phyloP scores from a whole-genome alignment of 2,329 filamentous ascomycete genomes.

The Colletotrichum chrysophilum region DNA sequence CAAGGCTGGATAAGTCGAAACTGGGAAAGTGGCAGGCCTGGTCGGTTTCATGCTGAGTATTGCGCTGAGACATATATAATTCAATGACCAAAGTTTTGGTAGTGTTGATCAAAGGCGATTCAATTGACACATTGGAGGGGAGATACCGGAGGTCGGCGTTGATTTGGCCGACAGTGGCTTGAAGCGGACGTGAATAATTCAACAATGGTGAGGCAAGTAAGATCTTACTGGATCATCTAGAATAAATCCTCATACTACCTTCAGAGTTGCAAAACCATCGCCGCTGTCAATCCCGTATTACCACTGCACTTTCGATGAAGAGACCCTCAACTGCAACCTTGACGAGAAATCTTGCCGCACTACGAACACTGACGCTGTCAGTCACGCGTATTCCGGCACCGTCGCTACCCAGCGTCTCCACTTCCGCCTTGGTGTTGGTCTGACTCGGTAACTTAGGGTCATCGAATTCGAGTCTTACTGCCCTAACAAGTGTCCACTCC shows the following conservation, averaged over 20 bases:
- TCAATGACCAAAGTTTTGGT: fast-evolving
- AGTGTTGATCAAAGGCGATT: not conserved
- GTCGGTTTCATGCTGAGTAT: not conserved
- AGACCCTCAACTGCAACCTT: constrained; percentile 33
- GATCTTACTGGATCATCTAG: not conserved
- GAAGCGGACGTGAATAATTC: not conserved
- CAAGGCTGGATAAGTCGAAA: not conserved
- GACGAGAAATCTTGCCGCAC: constrained; percentile 37
- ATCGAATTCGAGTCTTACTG: constrained; percentile 34
- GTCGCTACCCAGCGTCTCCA: constrained; percentile 31
- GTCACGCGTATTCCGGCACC: constrained; percentile 35
- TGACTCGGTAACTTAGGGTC: constrained; percentile 24
- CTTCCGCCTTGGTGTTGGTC: constrained; percentile 13
- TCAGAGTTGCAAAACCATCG: fast-evolving
- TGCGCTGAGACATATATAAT: not conserved
- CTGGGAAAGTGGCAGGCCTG: not conserved
- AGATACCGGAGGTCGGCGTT: not conserved
- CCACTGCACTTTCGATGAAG: not conserved
- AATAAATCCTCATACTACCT: not conserved
- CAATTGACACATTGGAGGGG: fast-evolving
- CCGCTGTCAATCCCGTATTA: not conserved
- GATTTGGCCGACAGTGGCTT: not conserved
- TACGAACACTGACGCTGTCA: constrained; percentile 32
- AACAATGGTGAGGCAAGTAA: not conserved
- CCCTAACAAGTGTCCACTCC: constrained; percentile 41